phyloP scores from a whole-genome alignment of 108 stramenopile genomes.

The Nitzschia sp. region DNA sequence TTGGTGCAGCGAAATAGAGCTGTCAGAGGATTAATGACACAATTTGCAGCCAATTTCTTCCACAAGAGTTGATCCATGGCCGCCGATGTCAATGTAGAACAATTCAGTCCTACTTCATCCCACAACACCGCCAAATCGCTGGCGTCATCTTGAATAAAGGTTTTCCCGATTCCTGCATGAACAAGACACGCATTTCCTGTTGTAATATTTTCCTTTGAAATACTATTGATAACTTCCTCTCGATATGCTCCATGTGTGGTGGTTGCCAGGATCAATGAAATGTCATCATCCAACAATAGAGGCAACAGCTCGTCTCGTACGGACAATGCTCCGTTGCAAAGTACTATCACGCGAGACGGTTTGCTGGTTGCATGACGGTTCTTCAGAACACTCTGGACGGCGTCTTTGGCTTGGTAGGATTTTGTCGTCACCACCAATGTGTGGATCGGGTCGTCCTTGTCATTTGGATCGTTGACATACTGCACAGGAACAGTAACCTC shows the following conservation, averaged over 20 bases:
- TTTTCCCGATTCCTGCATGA: constrained; percentile 53
- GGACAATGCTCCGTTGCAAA: constrained; percentile 61
- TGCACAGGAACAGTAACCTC: constrained; percentile 4
- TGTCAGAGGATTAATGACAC: constrained; percentile 77
- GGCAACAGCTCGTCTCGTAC: constrained; percentile 43
- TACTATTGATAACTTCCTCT: neutral
- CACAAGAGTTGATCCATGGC: constrained; percentile 61
- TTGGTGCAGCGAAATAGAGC: constrained; percentile 49
- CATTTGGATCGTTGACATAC: neutral
- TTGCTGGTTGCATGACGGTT: constrained; percentile 2
- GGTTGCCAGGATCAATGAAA: constrained; percentile 32
- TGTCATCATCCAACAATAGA: neutral
- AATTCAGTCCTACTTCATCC: constrained; percentile 35
- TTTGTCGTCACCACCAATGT: constrained; percentile 56
- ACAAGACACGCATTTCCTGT: constrained; percentile 11
- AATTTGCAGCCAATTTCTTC: constrained; percentile 76
- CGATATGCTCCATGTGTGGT: constrained; percentile 54
- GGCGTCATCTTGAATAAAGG: constrained; percentile 18
- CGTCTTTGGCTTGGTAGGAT: constrained; percentile 42
- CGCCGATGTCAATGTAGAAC: constrained; percentile 5
- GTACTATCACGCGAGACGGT: constrained; percentile 24
- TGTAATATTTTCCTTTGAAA: neutral
- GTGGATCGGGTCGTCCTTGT: constrained; percentile 17
- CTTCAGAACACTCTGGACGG: constrained; percentile 28
- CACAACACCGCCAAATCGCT: constrained; percentile 21